phyloP scores from a whole-genome alignment of 805 yeast species.

The Metschnikowia rubicola region DNA sequence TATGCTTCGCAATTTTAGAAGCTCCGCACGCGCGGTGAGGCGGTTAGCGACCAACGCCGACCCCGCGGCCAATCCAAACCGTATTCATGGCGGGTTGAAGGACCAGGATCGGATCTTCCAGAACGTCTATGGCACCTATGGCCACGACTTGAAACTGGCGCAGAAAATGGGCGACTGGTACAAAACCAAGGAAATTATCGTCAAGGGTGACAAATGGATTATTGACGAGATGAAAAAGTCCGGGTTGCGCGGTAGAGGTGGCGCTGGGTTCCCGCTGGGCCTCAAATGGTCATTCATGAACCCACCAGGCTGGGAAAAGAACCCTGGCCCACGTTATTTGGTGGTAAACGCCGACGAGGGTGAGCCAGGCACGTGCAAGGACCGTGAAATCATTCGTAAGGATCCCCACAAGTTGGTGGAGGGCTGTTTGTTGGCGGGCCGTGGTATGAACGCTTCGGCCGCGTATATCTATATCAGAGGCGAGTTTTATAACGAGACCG shows the following conservation, averaged over 20 bases:
- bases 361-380: conserved; percentile 93
- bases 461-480: conserved; percentile 91
- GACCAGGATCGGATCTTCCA: conserved; percentile 88
- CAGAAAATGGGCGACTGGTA: conserved; percentile 87
- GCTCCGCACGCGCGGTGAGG: conserved; percentile 23
- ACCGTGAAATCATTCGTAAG: conserved; percentile 84
- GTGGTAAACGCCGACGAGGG: conserved; percentile 94
- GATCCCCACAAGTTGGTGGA: conserved; percentile 90
- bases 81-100: conserved; percentile 68
- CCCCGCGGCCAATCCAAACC: conserved; percentile 46
- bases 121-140: conserved; percentile 72
- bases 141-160: conserved; percentile 70
- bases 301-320: conserved; percentile 94
- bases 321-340: conserved; percentile 81
- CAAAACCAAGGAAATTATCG: conserved; percentile 79
- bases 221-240: conserved; percentile 82
- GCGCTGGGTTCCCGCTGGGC: conserved; percentile 92
- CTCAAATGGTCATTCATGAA: conserved; percentile 92
- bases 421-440: conserved; percentile 86
- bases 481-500: conserved; percentile 82
- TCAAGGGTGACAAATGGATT: conserved; percentile 87
- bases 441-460: conserved; percentile 91
- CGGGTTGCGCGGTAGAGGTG: conserved; percentile 88
- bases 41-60: conserved; percentile 48
- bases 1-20: conserved; percentile 35